Base-by-base conservation (phyloP, 257 asterid genomes). In the Ophiorrhiza pumila region DNA sequence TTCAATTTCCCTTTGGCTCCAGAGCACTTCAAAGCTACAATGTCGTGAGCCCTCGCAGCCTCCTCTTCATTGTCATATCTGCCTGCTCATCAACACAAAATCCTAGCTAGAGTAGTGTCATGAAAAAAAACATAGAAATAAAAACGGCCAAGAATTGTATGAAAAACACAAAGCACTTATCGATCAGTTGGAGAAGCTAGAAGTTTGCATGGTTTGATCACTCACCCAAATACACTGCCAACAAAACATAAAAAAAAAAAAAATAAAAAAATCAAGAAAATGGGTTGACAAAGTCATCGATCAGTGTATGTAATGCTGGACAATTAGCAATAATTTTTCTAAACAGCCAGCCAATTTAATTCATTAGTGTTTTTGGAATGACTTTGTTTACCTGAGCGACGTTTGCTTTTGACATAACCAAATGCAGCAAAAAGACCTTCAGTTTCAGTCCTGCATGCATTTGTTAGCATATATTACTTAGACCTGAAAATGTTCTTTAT, bases 41-140 rank as follows among this genome's bases (percentile, higher is more conserved):
- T 59, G 65, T 59, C 65, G 35, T 59, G 65, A 17, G n/a, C 65
- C 65, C 65, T 59, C 20, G 65, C 65, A 59, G 65, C 41, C 65
- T 59, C 65, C 42, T 59, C 65, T 59, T 59, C 65, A 59, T 5
- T 32, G 1, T 0, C 35, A 31, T 29, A 59, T 14, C n/a, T 59
- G 4, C 65, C 41, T 59, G 65, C 20, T 59, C 65, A 59, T 29
- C 20, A 46, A 18, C 14, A 18, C 0, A 3, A 23, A 59, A 59
- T 59, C 41, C n/a, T 59, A 29, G 23, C 12, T 0, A 52, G 11
- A 52, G 27, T 23, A 23, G 8, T 11, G n/a, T 20, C n/a, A 22
- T 22, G 5, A 6, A 5, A 6, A 50, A 20, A 20, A 0, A 50
- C 4, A 50, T 17, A 2, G 1, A 50, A 50, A 50, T 0, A 4